Conservation (phyloP, 1,284 basidiomycete species). For the Trichosporon asahii region DNA sequence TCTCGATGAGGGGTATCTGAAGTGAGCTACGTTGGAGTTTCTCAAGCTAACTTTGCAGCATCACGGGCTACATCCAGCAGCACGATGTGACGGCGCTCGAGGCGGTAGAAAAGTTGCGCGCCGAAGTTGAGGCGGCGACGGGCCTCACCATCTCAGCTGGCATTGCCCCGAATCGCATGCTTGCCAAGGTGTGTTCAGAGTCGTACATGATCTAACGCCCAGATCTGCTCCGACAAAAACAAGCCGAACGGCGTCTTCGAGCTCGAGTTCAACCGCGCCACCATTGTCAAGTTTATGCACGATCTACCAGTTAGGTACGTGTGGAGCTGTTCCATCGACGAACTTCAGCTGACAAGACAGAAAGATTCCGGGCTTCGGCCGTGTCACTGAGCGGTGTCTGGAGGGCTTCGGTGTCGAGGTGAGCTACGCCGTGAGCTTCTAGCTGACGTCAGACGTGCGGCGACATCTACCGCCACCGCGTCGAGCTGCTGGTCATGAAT, state of each 20-base stretch:
- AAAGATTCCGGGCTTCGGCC: slow-evolving; percentile 74
- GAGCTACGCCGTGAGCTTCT: slow-evolving; percentile 22
- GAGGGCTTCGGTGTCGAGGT: slow-evolving; percentile 83
- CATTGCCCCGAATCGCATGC: slow-evolving; percentile 71
- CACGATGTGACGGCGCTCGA: slow-evolving; percentile 65
- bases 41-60: slow-evolving; percentile 23
- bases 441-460: slow-evolving; percentile 66
- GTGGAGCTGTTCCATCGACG: neutral
- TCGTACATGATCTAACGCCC: slow-evolving; percentile 18
- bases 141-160: slow-evolving; percentile 88
- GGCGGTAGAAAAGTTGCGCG: slow-evolving; percentile 74
- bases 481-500: slow-evolving; percentile 71
- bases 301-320: slow-evolving; percentile 46
- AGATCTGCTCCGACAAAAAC: slow-evolving; percentile 96
- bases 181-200: slow-evolving; percentile 65
- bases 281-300: slow-evolving; percentile 63
- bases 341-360: slow-evolving; percentile 13
- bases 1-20: slow-evolving; percentile 84
- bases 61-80: slow-evolving; percentile 63
- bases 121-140: slow-evolving; percentile 68
- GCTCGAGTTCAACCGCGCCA: slow-evolving; percentile 63
- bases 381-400: slow-evolving; percentile 78
- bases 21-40: slow-evolving; percentile 56
- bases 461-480: slow-evolving; percentile 73
- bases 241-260: slow-evolving; percentile 90